Evolutionary conservation across 208 protist genomes (phyloP), one percentile per base, ranked within the genome.

Genomic region (Trypanosoma melophagium): DNA sequence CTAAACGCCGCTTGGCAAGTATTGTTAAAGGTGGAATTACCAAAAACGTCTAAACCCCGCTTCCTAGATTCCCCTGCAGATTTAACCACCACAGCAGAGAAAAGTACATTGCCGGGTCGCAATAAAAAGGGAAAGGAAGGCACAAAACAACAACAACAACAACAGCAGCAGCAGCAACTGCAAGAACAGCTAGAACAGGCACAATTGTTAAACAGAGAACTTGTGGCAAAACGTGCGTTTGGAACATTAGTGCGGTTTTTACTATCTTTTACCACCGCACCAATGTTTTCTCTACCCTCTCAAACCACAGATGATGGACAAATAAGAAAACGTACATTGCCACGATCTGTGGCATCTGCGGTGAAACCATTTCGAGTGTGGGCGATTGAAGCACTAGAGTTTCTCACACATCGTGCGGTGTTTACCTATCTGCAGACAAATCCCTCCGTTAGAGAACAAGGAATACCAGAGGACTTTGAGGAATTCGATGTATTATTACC

Each of bases 301-400:
- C 7, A n/a, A 13, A 1, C 42, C 14, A 50, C 19, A 35, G 28
- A 12, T 2, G 47, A 21, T 40, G 22, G 10, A 47, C 9, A 2
- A 47, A 47, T 3, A 2, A 12, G 4, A 47, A 47, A 47, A n/a
- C 2, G 2, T 8, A 55, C 49, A 7, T 1, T 4, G 24, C 10
- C 31, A 28, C 9, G 2, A 28, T 60, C 55, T 21, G 7, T 55
- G 2, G n/a, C 51, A 22, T 35, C 44, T 21, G 8, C 16, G 35
- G 21, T 60, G 25, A 21, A 22, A 21, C 28, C 14, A 42, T 45
- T 70, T 49, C 55, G 25, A 52, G 5, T 2, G 16, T 76, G 70
- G 70, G 70, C 62, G 4, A 22, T 65, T 21, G 42, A 60, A 24
- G 70, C 70, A 16, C 38, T 76, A 12, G 70, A 76, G 51, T 69